Conservation (phyloP, 1,284 basidiomycete genomes). For the Spongiforma sp. region DNA sequence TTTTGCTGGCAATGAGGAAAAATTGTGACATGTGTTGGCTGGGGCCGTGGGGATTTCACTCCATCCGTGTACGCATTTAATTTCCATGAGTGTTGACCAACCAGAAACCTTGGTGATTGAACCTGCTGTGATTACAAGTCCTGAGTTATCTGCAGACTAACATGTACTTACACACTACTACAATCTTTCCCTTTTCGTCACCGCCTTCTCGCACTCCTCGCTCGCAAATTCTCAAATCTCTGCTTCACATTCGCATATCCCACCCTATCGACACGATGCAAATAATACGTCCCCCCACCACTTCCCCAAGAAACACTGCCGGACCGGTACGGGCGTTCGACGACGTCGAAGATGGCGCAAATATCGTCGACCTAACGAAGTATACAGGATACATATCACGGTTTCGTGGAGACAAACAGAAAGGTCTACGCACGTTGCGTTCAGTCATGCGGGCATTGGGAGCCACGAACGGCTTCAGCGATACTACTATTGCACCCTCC, state of each 20-base stretch:
- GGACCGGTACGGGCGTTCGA: constrained; percentile 65
- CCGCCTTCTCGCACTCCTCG: constrained; percentile 36
- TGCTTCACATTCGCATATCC: constrained; percentile 65
- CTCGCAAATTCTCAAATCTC: constrained; percentile 52
- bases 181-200: constrained; percentile 4
- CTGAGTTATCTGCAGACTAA: constrained; percentile 9
- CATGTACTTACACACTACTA: constrained; percentile 1
- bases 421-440: constrained; percentile 61
- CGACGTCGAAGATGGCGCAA: constrained; percentile 74
- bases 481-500: constrained; percentile 81
- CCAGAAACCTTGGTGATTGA: no score
- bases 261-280: constrained; percentile 74
- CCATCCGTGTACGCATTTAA: no score
- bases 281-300: constrained; percentile 67
- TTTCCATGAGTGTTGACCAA: no score
- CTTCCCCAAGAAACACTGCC: constrained; percentile 80
- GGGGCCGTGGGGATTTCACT: no score
- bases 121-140: no score
- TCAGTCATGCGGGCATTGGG: constrained; percentile 72
- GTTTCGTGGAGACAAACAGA: background rate
- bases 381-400: background rate
- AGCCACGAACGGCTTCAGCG: constrained; percentile 71
- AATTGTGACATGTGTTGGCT: no score
- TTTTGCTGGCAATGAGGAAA: no score
- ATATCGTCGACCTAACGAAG: constrained; percentile 79